Percentiles rank a stretch among this genome's conserved stretches.
phyloP scores from a whole-genome alignment of 257 asterid genomes.

The Nyctanthes arbortristis region DNA sequence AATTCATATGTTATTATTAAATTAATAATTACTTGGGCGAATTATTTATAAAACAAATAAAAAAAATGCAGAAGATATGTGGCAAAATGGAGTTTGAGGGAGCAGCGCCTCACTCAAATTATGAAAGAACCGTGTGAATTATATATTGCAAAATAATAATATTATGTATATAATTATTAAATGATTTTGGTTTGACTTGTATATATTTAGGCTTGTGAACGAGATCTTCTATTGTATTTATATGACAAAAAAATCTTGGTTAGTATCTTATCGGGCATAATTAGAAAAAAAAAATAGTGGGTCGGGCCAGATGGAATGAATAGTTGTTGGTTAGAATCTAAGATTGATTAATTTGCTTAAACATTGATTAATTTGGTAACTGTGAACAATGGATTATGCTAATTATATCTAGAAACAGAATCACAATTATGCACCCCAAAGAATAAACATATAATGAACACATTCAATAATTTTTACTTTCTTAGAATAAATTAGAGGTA shows the following conservation, averaged over 20 bases:
- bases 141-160: too few relatives aligned
- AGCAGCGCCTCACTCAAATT: too few relatives aligned
- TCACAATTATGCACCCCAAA: not conserved
- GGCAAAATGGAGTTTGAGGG: not conserved
- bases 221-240: not conserved
- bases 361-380: not conserved
- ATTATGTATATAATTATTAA: too few relatives aligned
- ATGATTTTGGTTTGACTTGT: too few relatives aligned
- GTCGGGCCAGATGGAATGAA: not conserved
- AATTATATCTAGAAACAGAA: constrained; percentile 1
- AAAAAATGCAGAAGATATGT: not conserved
- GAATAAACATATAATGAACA: not conserved
- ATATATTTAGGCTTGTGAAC: not conserved
- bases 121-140: too few relatives aligned
- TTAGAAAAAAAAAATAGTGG: not conserved
- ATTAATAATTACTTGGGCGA: too few relatives aligned
- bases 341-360: too few relatives aligned
- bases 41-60: not conserved
- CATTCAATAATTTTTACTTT: not conserved
- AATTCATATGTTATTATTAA: too few relatives aligned
- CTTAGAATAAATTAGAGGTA: not conserved
- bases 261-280: not conserved
- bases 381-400: not conserved
- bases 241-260: not conserved
- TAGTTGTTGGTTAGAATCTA: not conserved